phyloP scores from a whole-genome alignment of 148 eudicot genomes.

The Chenopodium formosanum region DNA sequence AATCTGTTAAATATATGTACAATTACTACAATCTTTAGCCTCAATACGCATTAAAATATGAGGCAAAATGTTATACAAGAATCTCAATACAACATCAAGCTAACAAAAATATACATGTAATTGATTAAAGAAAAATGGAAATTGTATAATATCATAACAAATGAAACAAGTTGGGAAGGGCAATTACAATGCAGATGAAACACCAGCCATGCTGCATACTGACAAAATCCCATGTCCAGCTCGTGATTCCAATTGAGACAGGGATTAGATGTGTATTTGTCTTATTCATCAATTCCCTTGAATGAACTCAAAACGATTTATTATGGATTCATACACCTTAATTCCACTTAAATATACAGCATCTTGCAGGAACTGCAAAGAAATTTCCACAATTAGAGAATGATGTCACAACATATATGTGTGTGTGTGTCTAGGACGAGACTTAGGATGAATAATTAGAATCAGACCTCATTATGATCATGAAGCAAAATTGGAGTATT shows the following conservation, averaged over 20 bases:
- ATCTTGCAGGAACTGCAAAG: slow-evolving; percentile 58
- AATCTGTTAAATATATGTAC: too few species aligned
- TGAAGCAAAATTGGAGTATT: slow-evolving; percentile 92
- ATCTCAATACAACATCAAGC: neutral
- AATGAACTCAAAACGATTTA: slow-evolving; percentile 69
- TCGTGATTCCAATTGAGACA: neutral
- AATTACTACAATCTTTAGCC: neutral
- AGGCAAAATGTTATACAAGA: neutral
- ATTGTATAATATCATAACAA: neutral
- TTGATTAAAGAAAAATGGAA: neutral
- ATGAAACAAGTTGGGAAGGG: slow-evolving; percentile 2
- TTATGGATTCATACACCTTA: slow-evolving; percentile 67
- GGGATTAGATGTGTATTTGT: slow-evolving; percentile 16
- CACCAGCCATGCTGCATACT: neutral
- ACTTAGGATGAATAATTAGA: neutral
- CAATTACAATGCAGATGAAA: slow-evolving; percentile 9
- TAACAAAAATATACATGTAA: too few species aligned
- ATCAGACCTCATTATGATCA: slow-evolving; percentile 84
- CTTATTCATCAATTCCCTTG: slow-evolving; percentile 26
- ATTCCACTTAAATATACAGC: slow-evolving; percentile 70
- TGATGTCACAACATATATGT: neutral
- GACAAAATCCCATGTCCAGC: neutral
- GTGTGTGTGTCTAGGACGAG: neutral
- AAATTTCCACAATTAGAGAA: slow-evolving; percentile 6
- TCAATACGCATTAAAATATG: too few species aligned